Percentiles rank a stretch among this genome's conserved stretches.
These are phyloP conservation scores for Teunomyces lycoperdinae DNA, from an alignment of 805 yeast genomes.

Conservation along the genomic window DNA sequence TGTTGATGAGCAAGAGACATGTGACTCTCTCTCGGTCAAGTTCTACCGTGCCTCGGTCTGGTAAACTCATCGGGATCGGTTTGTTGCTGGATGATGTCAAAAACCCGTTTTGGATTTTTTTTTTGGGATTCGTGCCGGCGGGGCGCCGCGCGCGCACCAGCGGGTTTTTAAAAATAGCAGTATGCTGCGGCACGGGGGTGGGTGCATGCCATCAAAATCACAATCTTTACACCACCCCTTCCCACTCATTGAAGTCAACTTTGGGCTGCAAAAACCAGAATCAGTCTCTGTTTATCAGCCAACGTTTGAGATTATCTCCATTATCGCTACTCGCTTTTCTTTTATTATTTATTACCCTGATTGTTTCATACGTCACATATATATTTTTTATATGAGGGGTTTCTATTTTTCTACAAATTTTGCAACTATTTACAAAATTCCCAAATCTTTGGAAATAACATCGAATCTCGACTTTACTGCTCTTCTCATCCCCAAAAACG, in stretches of 20 bases:
- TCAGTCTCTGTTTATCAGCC: too few relatives aligned
- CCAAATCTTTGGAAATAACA: conserved; percentile 14
- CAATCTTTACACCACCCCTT: too few relatives aligned
- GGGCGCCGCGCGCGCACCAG: not conserved
- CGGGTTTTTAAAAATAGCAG: too few relatives aligned
- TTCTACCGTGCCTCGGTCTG: conserved; percentile 13
- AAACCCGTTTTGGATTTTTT: not conserved
- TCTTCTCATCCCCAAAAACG: conserved; percentile 67
- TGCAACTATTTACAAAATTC: conserved; percentile 6
- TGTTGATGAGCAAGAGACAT: conserved; percentile 39
- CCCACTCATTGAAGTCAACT: too few relatives aligned
- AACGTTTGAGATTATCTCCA: too few relatives aligned
- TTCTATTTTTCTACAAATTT: not conserved
- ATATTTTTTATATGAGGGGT: not conserved
- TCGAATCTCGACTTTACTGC: conserved; percentile 52
- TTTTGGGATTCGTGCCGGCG: not conserved
- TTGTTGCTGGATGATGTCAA: not conserved
- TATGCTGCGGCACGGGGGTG: not conserved
- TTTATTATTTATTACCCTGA: too few relatives aligned
- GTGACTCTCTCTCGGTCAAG: conserved; percentile 42
- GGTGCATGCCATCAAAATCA: too few relatives aligned
- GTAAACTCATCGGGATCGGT: not conserved
- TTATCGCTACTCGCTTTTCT: too few relatives aligned
- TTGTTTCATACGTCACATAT: too few relatives aligned
- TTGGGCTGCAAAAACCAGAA: too few relatives aligned